Evolutionary conservation across 768 basidiomycete species (phyloP).

Genomic region (Pleurotus tuber-regium): DNA sequence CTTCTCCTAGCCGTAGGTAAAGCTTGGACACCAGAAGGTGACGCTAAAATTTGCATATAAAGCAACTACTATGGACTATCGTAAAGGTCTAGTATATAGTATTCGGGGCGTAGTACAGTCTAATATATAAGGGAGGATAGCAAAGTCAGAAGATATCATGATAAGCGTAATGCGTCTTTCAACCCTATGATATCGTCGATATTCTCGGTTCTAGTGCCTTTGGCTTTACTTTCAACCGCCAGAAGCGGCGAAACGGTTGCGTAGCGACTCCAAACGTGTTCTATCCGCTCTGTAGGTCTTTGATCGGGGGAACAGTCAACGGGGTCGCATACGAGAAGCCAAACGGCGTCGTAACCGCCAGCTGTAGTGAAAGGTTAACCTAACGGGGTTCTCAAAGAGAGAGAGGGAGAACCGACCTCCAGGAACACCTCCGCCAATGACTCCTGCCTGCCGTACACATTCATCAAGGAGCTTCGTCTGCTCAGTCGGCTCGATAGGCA

Average conservation of each 20-base stretch:
- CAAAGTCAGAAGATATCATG: not conserved
- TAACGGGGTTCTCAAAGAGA: not conserved
- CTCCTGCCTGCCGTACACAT: slow-evolving; percentile 75
- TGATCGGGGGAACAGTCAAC: slow-evolving; percentile 40
- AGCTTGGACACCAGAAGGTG: slow-evolving; percentile 71
- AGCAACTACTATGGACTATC: not conserved
- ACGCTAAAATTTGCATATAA: slow-evolving; percentile 68
- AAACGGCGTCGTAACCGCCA: slow-evolving; percentile 96
- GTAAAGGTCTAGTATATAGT: slow-evolving; percentile 11
- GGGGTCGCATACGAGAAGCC: slow-evolving; percentile 81
- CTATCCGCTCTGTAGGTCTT: slow-evolving; percentile 56
- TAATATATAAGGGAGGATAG: slow-evolving; percentile 10
- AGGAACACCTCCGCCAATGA: slow-evolving; percentile 93
- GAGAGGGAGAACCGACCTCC: slow-evolving; percentile 65
- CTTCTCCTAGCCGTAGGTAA: slow-evolving; percentile 75
- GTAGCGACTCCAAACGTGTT: slow-evolving; percentile 67
- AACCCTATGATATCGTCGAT: slow-evolving; percentile 58
- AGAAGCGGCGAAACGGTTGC: slow-evolving; percentile 70
- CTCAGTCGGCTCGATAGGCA: slow-evolving; percentile 87
- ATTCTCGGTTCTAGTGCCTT: slow-evolving; percentile 64
- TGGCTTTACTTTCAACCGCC: slow-evolving; percentile 63
- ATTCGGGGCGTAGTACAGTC: slow-evolving; percentile 17
- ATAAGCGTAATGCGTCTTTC: slow-evolving; percentile 24
- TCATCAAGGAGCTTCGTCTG: slow-evolving; percentile 83
- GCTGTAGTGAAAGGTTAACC: slow-evolving; percentile 44